Evolutionary conservation across 495 filamentous ascomycete genomes (phyloP), one percentile per base, ranked within the genome.

Genomic region (Aspergillus haitiensis): DNA sequence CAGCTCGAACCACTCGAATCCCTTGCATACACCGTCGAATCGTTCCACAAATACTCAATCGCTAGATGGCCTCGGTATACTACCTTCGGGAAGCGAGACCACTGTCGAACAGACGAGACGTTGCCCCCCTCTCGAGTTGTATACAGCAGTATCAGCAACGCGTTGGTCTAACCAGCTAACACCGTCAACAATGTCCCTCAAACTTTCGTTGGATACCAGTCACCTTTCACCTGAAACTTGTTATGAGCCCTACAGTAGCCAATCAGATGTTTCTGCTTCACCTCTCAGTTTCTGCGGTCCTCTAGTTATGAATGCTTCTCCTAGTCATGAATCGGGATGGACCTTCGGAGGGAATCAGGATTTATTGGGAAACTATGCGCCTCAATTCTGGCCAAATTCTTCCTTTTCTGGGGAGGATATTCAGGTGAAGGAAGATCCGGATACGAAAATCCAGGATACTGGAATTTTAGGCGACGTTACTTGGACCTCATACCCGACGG

Each of bases 21-120:
- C 66, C 0, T 55, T 64, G n/a, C 63, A 58, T 32, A 45, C 62
- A 31, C 51, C 51, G 2, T 37, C 64, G 16, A 51, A 58, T 8
- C 67, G 68, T 40, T 44, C 61, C 21, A 44, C 40, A n/a, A 46
- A 59, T 11, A 56, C 64, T 44, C 59, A 59, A 37, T 40, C 61
- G 11, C 9, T 58, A 10, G 42, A 64, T 13, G 73, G 74, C 9
- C 45, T 78, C n/a, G 76, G 74, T 0, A 75, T 77, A 15, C 64
- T 66, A n/a, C 55, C 63, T 42, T 69, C 67, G 53, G 67, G 64
- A 1, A 64, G 69, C 31, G 69, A 71, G 15, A 31, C 51, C 18
- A 13, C 49, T 2, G 54, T 59, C 13, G 50, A 56, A 12, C 59
- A 70, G 40, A 10, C 64, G 45, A 58, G 52, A 46, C 49, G 48